Evolutionary conservation across 306 rosid genomes (phyloP), one percentile per base, ranked within the genome.

Genomic region (Casuarina cunninghamiana): DNA sequence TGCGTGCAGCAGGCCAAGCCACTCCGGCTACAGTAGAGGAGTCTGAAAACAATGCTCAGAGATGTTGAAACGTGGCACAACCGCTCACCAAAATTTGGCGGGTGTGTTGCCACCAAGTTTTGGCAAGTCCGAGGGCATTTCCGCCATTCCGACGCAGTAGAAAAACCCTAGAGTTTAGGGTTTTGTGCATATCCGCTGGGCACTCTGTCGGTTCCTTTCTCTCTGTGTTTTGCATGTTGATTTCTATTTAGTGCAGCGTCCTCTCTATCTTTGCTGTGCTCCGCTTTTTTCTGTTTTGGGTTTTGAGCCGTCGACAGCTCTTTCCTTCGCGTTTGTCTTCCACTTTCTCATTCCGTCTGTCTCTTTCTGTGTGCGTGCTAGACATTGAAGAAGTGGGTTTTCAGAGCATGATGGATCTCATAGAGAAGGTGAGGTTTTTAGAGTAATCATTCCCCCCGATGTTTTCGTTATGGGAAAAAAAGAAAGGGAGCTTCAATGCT

Each of bases 341-440:
- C 76, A 53, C 16, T 71, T 44, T 44, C 32, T 38, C 13, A 6
- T 1, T 57, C 58, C 5, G 37, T 12, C 48, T 53, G 46, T 62
- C 8, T 39, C 63, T 67, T 32, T 11, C 17, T 21, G 41, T 46
- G 7, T 11, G 16, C 19, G 2, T 74, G 21, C 74, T 54, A 68
- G 35, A 53, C 46, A 35, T 55, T 54, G 2, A 3, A 15, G 5
- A 37, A 53, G 80, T 63, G 73, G 69, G 77, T 54, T 3, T 53
- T 16, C 43, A 85, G 87, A 76, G 68, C 45, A 80, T 72, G 51
- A 88, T 87, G 92, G 86, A 87, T 81, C 66, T 75, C 26, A 79
- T 68, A 69, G 79, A 75, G 9, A 88, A 80, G 88, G 93, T 86
- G 53, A 15, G 44, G 48, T 44, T 26, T 10, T 8, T 0, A 11